Evolutionary conservation across 257 asterid species (phyloP), one percentile per base, ranked within the genome.

Genomic region (Schizonepeta tenuifolia): DNA sequence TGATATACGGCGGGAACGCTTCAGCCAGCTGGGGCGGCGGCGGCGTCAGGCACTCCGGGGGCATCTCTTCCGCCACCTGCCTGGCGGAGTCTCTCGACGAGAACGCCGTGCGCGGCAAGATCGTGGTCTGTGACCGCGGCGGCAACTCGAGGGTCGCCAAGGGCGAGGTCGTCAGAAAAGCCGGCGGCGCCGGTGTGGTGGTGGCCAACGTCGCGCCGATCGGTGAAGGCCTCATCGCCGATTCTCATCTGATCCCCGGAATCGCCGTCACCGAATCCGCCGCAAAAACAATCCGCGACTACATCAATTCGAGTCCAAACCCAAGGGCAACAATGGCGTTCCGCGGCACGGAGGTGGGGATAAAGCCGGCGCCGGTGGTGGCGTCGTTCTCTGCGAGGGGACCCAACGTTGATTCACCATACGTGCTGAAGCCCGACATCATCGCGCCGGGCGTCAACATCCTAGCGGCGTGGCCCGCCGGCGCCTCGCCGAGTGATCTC

Each of bases 391-490:
- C 98, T 0, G 78, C 98, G 1, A 80, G 97, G 38, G 98, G 98
- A 0, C 98, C 97, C 5, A 91, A 69, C 63, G 40, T 67, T 0
- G 92, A 86, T 43, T 86, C 93, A 0, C 24, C 74, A 0, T 83
- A 80, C 33, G 54, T 93, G 9, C 58, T 93, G 46, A 93, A 93
- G 72, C 98, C 97, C 0, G 98, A 93, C 53, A 13, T 91, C 66
- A 82, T 89, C 21, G 98, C 97, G 3, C 98, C 98, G 17, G 98
- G 97, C 9, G 98, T 91, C 1, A 86, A 91, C 80, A 93, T 93
- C 71, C 63, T 93, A 4, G 98, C 98, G 0, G 97, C 96, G 8
- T 93, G 98, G 98, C 90, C 98, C 0, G 84, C 77, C n/a, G 85
- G 71, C 24, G 81, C 83, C 70, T 50, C 97, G 6, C 97, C 97